Evolutionary conservation across 2,329 filamentous ascomycete species (phyloP).

Genomic region (Sphaerostilbella broomeana): DNA sequence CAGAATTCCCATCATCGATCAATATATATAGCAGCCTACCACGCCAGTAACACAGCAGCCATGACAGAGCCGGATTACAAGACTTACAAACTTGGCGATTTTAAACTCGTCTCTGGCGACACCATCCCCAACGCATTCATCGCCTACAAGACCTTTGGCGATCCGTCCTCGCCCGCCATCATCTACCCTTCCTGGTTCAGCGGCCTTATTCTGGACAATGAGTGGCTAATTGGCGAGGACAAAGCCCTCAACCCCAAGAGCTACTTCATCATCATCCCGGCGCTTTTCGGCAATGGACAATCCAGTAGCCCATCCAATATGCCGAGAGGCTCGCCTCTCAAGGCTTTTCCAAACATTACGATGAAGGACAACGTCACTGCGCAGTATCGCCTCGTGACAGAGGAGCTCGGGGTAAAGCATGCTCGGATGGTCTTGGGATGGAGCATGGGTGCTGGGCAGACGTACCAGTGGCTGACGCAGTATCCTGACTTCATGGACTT

Average conservation of each 20-base stretch:
- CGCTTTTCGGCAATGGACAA: slow-evolving; percentile 47
- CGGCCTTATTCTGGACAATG: slow-evolving; percentile 58
- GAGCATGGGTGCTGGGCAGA: slow-evolving; percentile 50
- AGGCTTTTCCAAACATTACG: slow-evolving; percentile 37
- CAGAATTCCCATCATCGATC: neutral
- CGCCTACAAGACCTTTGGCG: slow-evolving; percentile 71
- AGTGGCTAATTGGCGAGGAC: slow-evolving; percentile 64
- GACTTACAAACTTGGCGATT: slow-evolving; percentile 54
- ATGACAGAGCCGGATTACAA: slow-evolving; percentile 11
- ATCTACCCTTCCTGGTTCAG: slow-evolving; percentile 73
- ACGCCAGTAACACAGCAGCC: neutral
- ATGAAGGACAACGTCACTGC: slow-evolving; percentile 47
- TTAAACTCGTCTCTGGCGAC: slow-evolving; percentile 58
- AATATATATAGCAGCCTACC: neutral
- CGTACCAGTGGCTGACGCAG: slow-evolving; percentile 45
- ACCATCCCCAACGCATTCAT: slow-evolving; percentile 58
- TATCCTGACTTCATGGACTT: slow-evolving; percentile 42
- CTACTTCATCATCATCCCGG: slow-evolving; percentile 45
- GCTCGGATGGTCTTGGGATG: slow-evolving; percentile 46
- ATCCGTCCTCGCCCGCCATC: slow-evolving; percentile 54
- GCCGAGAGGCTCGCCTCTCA: slow-evolving; percentile 15
- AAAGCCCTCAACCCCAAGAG: slow-evolving; percentile 55
- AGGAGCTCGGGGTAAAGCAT: slow-evolving; percentile 35
- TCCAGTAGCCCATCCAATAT: slow-evolving; percentile 48
- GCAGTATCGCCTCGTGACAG: slow-evolving; percentile 37